A percentile compares a stretch with the other conserved stretches of the same genome.
Conservation (phyloP, 441 rosid species). For the Euphorbia schlechtendalii region DNA sequence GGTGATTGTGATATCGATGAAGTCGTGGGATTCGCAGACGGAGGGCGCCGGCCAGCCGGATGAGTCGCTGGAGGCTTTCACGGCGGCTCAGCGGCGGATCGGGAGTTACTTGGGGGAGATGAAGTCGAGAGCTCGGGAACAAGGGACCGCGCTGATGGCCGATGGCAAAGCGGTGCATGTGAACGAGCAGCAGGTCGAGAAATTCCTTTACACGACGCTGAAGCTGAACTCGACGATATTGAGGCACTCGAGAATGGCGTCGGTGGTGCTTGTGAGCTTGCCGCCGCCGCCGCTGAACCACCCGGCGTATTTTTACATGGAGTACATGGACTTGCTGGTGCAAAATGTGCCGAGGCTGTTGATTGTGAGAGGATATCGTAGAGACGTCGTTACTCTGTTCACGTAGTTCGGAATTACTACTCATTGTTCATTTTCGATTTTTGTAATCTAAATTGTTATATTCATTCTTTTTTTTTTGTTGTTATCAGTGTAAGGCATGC, state of each 20-base stretch:
- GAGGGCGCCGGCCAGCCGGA: constrained; percentile 67
- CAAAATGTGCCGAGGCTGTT: constrained; percentile 89
- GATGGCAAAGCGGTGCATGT: constrained; percentile 73
- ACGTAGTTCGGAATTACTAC: constrained; percentile 42
- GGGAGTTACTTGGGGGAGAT: constrained; percentile 58
- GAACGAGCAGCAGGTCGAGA: constrained; percentile 89
- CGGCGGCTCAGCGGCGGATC: constrained; percentile 72
- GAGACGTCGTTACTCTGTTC: constrained; percentile 93
- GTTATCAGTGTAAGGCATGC: too few relatives aligned
- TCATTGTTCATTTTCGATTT: constrained; percentile 23
- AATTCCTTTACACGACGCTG: constrained; percentile 81
- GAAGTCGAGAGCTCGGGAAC: constrained; percentile 45
- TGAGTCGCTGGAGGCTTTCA: constrained; percentile 76
- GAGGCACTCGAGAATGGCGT: constrained; percentile 90
- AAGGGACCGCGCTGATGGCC: constrained; percentile 45
- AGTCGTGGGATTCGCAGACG: constrained; percentile 70
- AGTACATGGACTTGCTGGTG: constrained; percentile 94
- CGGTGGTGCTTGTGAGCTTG: constrained; percentile 91
- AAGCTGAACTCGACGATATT: constrained; percentile 88
- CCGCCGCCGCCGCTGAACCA: constrained; percentile 86
- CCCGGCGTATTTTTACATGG: constrained; percentile 96
- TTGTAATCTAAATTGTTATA: constrained; percentile 20
- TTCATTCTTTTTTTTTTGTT: constrained; percentile 25
- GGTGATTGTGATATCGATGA: constrained; percentile 89
- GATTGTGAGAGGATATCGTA: constrained; percentile 96